Evolutionary conservation across 768 basidiomycete species (phyloP), one percentile per base, ranked within the genome.

Genomic region (Collybia nuda): DNA sequence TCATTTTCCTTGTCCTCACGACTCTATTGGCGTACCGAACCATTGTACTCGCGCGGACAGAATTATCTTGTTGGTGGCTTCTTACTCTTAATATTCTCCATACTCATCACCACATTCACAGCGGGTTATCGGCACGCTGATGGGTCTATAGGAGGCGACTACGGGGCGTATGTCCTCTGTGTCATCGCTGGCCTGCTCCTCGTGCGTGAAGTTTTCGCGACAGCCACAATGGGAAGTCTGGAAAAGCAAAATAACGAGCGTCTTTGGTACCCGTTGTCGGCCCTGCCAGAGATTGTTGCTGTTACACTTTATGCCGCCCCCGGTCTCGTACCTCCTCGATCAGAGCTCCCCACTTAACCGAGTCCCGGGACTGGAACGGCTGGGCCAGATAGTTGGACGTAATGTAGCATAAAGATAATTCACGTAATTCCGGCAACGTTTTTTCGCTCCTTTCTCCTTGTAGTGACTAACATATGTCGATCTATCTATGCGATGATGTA

Each of bases 1-100:
- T 65, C 23, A 57, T 76, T n/a, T 73, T 75, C 60, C 59, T 75
- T 6, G 62, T 65, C 35, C 57, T 75, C 22, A 72, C 73, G 4
- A 44, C 61, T 17, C 41, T 73, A 6, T 61, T 70, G 38, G 68
- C 59, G n/a, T 51, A 65, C 42, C 67, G 68, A 35, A 67, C 32
- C 5, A 32, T 32, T 11, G 3, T 32, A 11, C 6, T 14, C 14
- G 32, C 32, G 2, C 32, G 12, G 3, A 11, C 32, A 4, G 32
- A 32, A 32, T 32, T 32, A 11, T 32, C 32, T 2, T 32, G 32
- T 32, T 32, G 14, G 32, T 32, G 14, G 12, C 14, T 11, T 5
- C 14, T 14, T 14, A 32, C 3, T 32, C 14, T 32, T 32, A 11
- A 32, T 14, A 11, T 9, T 32, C 32, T 2, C 3, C 3, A 3